Evolutionary conservation across 495 filamentous ascomycete species (phyloP).

Genomic region (Filosporella fistucella): DNA sequence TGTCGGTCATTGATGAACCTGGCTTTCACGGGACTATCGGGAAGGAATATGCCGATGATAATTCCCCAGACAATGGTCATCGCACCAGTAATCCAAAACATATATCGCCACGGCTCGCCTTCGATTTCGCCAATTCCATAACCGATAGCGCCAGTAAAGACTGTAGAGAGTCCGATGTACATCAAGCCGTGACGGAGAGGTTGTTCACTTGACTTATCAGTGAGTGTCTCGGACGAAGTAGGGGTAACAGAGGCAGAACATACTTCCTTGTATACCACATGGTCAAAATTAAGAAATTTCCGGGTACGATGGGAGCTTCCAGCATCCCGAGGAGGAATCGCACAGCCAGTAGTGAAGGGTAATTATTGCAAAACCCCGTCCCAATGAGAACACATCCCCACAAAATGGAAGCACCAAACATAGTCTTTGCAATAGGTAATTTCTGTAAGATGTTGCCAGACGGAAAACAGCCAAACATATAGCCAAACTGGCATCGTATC

Average conservation of each 20-base stretch:
- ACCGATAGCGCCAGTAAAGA: slow-evolving; percentile 44
- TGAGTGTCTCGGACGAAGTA: too few species aligned
- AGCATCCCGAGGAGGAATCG: slow-evolving; percentile 60
- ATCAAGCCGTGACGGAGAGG: slow-evolving; percentile 28
- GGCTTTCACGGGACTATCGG: slow-evolving; percentile 26
- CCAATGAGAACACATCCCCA: slow-evolving; percentile 53
- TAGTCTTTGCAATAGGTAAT: slow-evolving; percentile 41
- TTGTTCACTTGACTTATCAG: slow-evolving; percentile 27
- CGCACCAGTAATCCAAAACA: slow-evolving; percentile 32
- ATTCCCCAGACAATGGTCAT: slow-evolving; percentile 28
- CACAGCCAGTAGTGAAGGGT: slow-evolving; percentile 46
- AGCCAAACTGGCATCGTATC: too few species aligned
- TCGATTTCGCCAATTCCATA: slow-evolving; percentile 15
- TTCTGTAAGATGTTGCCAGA: too few species aligned
- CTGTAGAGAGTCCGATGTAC: slow-evolving; percentile 30
- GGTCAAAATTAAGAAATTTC: slow-evolving; percentile 53
- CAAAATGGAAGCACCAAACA: background rate
- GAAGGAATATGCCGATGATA: slow-evolving; percentile 25
- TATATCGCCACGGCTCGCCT: slow-evolving; percentile 9
- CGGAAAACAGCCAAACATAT: too few species aligned
- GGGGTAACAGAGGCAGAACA: too few species aligned
- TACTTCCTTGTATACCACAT: too few species aligned
- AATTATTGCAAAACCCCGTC: slow-evolving; percentile 39
- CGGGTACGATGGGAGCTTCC: slow-evolving; percentile 56
- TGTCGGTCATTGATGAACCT: slow-evolving; percentile 39